A percentile compares a stretch with the other conserved stretches of the same genome.
These are phyloP conservation scores for Paramecium sexaurelia DNA, from an alignment of 73 alveolate genomes.

Conservation along the genomic window DNA sequence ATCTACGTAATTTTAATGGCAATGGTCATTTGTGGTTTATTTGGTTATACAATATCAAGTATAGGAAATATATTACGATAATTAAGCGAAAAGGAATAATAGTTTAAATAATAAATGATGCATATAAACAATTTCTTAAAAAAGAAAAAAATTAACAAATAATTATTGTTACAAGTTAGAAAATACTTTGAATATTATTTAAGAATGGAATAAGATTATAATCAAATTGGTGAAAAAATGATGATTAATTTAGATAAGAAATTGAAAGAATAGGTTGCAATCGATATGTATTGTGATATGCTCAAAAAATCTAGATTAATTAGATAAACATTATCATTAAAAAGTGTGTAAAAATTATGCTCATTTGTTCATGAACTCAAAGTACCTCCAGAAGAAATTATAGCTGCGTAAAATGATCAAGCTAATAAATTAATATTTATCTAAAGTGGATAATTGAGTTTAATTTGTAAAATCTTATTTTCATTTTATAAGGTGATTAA, in stretches of 20 bases:
- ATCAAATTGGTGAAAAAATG: constrained; percentile 35
- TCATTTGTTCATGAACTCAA: constrained; percentile 7
- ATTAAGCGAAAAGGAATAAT: background rate
- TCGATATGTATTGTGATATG: constrained; percentile 27
- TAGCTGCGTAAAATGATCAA: background rate
- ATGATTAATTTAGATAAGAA: background rate
- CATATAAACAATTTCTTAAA: constrained; percentile 1
- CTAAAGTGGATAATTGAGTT: background rate
- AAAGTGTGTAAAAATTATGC: constrained; percentile 32
- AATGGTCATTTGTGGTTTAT: constrained; percentile 57
- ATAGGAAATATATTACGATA: constrained; percentile 51
- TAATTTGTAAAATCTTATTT: background rate
- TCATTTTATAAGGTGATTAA: background rate
- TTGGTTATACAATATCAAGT: constrained; percentile 56
- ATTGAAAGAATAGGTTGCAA: constrained; percentile 39
- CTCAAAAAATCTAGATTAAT: constrained; percentile 5
- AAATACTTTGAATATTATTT: constrained; percentile 34
- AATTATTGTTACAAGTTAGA: background rate
- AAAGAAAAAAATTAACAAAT: background rate
- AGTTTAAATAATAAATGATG: constrained; percentile 41
- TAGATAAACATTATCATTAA: background rate
- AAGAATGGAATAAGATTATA: constrained; percentile 15
- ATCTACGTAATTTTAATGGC: constrained; percentile 64
- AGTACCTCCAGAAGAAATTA: background rate
- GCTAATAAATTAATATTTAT: constrained; percentile 18